Evolutionary conservation across 305 asterid genomes (phyloP), one percentile per base, ranked within the genome.

Genomic region (Lippia alba): DNA sequence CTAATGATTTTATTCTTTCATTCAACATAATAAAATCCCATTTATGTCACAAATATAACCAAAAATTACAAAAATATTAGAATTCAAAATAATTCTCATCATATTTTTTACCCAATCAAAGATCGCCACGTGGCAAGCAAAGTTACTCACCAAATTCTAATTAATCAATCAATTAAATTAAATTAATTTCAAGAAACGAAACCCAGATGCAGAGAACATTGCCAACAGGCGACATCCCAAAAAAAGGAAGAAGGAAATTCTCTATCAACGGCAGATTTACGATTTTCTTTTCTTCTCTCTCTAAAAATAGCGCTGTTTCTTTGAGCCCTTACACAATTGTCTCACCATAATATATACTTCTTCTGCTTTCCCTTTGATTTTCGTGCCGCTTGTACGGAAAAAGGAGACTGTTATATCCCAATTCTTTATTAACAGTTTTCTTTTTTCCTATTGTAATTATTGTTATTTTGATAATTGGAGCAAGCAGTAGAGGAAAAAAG

Each of bases 101-200:
- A 24, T 24, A 24, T 1, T 24, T 24, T 24, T 1, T 10, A 60
- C 11, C 61, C 70, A 18, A 3, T 17, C 36, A 12, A 10, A 34
- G 61, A 50, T 53, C 51, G 61, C 61, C 71, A 66, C 71, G 71
- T 66, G 71, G 30, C 30, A 51, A 34, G 36, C 6, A 11, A 18
- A 18, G n/a, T 18, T n/a, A 50, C 36, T 50, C 16, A 33, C 10
- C 6, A 41, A 18, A 41, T 8, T 61, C 34, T 41, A 4, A 9
- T 65, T 64, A 15, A 12, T 30, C 50, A 5, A 17, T 8, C 30
- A 12, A 51, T 56, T 48, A 12, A 24, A n/a, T n/a, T n/a, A n/a
- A 24, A 8, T 48, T n/a, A 49, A 14, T 65, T 32, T 50, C 46
- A 30, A 50, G 32, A 49, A 51, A 33, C 53, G 49, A 33, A 53